These are phyloP conservation scores for Alternaria conjuncta DNA, from an alignment of 2,329 filamentous ascomycete species.

Conservation along the genomic window DNA sequence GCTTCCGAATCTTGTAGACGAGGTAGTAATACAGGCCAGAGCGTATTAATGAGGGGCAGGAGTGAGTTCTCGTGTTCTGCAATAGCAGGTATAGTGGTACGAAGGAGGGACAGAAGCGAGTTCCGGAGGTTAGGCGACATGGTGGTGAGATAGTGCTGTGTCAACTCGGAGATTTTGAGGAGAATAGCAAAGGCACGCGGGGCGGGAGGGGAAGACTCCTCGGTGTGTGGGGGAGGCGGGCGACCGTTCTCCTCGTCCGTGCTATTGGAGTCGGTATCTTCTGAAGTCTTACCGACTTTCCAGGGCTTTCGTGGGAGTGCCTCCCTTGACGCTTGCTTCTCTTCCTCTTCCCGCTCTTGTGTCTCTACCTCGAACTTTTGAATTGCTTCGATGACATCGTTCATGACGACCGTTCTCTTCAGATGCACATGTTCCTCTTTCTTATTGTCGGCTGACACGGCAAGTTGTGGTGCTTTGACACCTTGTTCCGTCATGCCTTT, in stretches of 20 bases:
- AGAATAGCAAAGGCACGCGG: conserved; percentile 83
- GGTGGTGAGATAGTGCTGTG: conserved; percentile 89
- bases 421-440: not conserved
- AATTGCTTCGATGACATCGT: conserved; percentile 36
- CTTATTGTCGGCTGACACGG: conserved; percentile 34
- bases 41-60: conserved; percentile 83
- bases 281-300: conserved; percentile 38
- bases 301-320: conserved; percentile 43
- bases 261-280: conserved; percentile 41
- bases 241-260: conserved; percentile 40
- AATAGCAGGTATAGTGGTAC: conserved; percentile 74
- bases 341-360: conserved; percentile 31
- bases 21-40: conserved; percentile 84
- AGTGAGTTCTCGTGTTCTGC: conserved; percentile 81
- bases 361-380: conserved; percentile 45
- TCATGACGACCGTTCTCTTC: conserved; percentile 17
- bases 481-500: conserved; percentile 85
- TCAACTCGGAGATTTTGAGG: conserved; percentile 79
- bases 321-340: conserved; percentile 18
- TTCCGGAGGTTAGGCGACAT: conserved; percentile 79
- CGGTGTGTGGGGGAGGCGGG: conserved; percentile 23
- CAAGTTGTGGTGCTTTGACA: conserved; percentile 62
- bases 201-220: conserved; percentile 65
- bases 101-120: conserved; percentile 78
- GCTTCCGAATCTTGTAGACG: conserved; percentile 70